Evolutionary conservation across 2,329 filamentous ascomycete species (phyloP).

Genomic region (Trichoderma arundinaceum): DNA sequence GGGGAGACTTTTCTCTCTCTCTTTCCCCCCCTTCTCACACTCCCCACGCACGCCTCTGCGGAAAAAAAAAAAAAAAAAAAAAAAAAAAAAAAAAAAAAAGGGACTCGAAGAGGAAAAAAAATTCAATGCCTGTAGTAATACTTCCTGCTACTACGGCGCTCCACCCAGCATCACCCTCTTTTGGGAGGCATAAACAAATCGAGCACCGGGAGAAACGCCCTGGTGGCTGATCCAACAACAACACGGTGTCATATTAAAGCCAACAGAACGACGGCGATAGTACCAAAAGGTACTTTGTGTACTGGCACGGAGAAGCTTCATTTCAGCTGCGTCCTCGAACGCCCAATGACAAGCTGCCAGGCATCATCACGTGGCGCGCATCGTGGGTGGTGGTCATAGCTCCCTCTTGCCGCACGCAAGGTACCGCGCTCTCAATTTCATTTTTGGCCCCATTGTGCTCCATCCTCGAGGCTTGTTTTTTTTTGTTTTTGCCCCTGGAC

Average conservation of each 20-base stretch:
- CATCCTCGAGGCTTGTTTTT: conserved; percentile 15
- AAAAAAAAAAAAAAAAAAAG: neutral
- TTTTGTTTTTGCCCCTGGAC: conserved; percentile 6
- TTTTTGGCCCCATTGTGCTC: conserved; percentile 8
- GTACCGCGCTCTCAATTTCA: conserved; percentile 18
- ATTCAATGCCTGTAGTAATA: conserved; percentile 8
- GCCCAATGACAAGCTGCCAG: conserved; percentile 17
- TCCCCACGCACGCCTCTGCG: conserved; percentile 24
- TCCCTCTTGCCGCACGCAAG: conserved; percentile 22
- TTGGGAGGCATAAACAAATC: neutral
- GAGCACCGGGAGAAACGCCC: neutral
- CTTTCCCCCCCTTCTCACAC: conserved; percentile 1
- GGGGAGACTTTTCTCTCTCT: neutral
- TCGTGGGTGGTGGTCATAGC: conserved; percentile 28
- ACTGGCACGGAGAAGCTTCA: neutral
- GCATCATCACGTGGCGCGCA: conserved; percentile 24
- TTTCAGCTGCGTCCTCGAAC: neutral
- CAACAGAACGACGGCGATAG: neutral
- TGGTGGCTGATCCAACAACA: neutral
- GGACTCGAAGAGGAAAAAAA: neutral
- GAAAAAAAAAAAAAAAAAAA: conserved; percentile 3
- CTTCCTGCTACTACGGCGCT: conserved; percentile 7
- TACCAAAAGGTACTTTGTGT: too few species aligned
- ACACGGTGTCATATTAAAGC: neutral
- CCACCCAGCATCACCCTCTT: conserved; percentile 9